Evolutionary conservation across 257 asterid species (phyloP).

Genomic region (Ilex asprella): DNA sequence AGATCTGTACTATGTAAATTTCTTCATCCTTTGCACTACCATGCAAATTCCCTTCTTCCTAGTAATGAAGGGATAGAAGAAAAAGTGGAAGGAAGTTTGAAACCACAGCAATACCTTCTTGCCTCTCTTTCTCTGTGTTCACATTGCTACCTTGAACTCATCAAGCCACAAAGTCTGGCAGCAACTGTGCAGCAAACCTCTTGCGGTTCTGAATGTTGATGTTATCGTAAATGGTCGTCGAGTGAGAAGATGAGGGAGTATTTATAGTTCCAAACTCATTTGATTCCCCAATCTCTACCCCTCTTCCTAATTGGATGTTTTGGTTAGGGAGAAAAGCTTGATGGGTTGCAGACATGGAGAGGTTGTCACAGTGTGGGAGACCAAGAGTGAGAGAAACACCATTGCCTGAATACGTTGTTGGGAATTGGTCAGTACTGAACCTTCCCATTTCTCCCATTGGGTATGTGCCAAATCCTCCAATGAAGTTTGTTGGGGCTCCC

Average conservation of each 20-base stretch:
- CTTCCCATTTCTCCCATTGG: slow-evolving; percentile 69
- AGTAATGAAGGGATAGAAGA: slow-evolving; percentile 16
- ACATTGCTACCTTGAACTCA: neutral
- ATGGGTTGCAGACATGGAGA: slow-evolving; percentile 58
- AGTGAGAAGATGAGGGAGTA: slow-evolving; percentile 40
- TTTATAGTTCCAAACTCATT: slow-evolving; percentile 39
- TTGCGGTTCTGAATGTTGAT: slow-evolving; percentile 70
- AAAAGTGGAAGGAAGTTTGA: slow-evolving; percentile 25
- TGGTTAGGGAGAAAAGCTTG: slow-evolving; percentile 58
- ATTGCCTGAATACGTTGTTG: slow-evolving; percentile 56
- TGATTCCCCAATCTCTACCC: slow-evolving; percentile 45
- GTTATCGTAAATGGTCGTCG: slow-evolving; percentile 53
- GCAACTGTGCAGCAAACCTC: slow-evolving; percentile 69
- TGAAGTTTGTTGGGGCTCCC: slow-evolving; percentile 84
- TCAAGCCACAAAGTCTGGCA: slow-evolving; percentile 85
- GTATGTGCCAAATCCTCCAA: slow-evolving; percentile 79
- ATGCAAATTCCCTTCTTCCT: slow-evolving; percentile 30
- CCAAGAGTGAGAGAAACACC: slow-evolving; percentile 87
- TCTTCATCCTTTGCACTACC: slow-evolving; percentile 43
- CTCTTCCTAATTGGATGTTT: slow-evolving; percentile 46
- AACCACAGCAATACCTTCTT: neutral
- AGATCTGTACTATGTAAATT: slow-evolving; percentile 35
- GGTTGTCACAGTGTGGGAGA: slow-evolving; percentile 76
- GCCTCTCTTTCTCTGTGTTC: slow-evolving; percentile 7
- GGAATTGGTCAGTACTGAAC: slow-evolving; percentile 61